Percentiles rank a stretch among this genome's conserved stretches.
phyloP scores from a whole-genome alignment of 192 early-diverging fungal species.

The Phlyctochytrium arcticum region DNA sequence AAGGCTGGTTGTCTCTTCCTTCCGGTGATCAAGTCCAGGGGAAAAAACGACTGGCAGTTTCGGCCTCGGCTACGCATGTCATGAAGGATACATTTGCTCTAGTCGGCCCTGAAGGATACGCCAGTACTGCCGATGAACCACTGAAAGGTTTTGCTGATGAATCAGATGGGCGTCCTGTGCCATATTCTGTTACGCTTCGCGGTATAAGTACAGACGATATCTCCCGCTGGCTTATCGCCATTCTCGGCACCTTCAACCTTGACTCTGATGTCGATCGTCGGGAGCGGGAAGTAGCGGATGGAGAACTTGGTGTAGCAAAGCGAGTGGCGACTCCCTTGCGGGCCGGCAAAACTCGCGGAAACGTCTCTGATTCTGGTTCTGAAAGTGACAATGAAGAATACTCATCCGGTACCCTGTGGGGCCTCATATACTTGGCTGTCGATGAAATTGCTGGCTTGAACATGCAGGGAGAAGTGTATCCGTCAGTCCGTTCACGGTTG shows the following conservation, averaged over 20 bases:
- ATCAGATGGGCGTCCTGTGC: slow-evolving; percentile 18
- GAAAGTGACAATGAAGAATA: neutral
- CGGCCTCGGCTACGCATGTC: neutral
- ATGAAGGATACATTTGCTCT: slow-evolving; percentile 1
- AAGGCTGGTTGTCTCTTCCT: slow-evolving; percentile 1
- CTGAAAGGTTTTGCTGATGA: slow-evolving; percentile 2
- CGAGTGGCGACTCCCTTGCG: neutral
- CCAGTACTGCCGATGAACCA: slow-evolving; percentile 1
- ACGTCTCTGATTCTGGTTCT: slow-evolving; percentile 15
- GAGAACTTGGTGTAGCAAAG: neutral
- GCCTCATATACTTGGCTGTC: neutral
- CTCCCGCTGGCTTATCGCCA: slow-evolving; percentile 26
- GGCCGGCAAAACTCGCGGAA: neutral
- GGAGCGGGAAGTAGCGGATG: slow-evolving; percentile 3
- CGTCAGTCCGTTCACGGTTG: slow-evolving; percentile 1
- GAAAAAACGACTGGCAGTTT: neutral
- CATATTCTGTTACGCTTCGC: slow-evolving; percentile 16
- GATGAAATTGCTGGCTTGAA: slow-evolving; percentile 18
- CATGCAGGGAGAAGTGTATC: slow-evolving; percentile 12
- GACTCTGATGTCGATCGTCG: slow-evolving; percentile 13
- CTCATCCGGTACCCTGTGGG: neutral
- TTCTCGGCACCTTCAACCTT: slow-evolving; percentile 27
- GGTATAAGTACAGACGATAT: neutral
- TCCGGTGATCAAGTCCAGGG: neutral
- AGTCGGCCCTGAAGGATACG: slow-evolving; percentile 11